Conservation (phyloP, 164 flowering plant genomes). For the Taxillus chinensis region DNA sequence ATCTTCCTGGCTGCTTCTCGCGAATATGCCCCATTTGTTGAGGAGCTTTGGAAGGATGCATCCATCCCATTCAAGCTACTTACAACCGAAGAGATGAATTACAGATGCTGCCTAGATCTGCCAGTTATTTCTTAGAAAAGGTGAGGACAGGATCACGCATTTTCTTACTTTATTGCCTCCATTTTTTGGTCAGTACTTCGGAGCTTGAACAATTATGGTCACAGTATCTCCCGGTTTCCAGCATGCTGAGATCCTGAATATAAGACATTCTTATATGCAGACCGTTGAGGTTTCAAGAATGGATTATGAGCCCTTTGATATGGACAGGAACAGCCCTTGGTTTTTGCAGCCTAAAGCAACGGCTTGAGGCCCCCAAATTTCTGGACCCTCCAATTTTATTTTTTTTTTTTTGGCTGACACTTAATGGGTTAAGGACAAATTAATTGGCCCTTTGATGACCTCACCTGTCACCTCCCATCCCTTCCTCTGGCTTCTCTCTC, state of each 20-base stretch:
- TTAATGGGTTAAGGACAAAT: no score
- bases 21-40: constrained; percentile 31
- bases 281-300: constrained; percentile 29
- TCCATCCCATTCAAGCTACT: constrained; percentile 48
- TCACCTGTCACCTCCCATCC: no score
- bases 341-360: no score
- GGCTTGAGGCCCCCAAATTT: no score
- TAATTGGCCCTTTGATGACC: no score
- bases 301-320: constrained; percentile 31
- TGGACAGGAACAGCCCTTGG: constrained; percentile 7
- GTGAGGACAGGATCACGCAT: neutral
- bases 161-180: no score
- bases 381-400: no score
- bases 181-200: no score
- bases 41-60: constrained; percentile 36
- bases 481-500: no score
- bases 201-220: no score
- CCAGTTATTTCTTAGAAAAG: constrained; percentile 30
- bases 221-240: neutral
- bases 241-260: neutral
- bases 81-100: constrained; percentile 32
- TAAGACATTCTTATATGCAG: constrained; percentile 11
- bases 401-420: no score
- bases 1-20: constrained; percentile 36
- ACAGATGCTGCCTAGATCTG: constrained; percentile 29